Conservation (phyloP, 371 early-diverging fungal genomes). For the Gilbertella persicaria region DNA sequence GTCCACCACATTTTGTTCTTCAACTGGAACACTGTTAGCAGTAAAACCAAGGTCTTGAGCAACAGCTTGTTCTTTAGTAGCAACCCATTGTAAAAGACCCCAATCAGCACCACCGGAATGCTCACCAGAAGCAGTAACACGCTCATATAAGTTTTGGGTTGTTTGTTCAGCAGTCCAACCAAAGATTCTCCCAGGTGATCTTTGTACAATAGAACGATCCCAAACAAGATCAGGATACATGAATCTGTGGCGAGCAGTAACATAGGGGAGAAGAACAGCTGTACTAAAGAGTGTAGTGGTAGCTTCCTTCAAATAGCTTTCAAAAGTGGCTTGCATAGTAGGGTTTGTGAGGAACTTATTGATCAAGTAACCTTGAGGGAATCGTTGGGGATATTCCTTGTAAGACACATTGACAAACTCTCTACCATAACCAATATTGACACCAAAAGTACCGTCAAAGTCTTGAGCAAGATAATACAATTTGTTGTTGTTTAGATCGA, state of each 20-base stretch:
- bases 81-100: conserved; percentile 56
- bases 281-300: conserved; percentile 52
- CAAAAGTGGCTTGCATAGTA: conserved; percentile 34
- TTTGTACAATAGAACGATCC: too few species aligned
- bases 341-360: conserved; percentile 52
- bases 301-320: conserved; percentile 47
- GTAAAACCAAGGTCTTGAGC: not conserved
- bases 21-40: not conserved
- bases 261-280: conserved; percentile 42
- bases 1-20: not conserved
- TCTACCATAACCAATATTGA: conserved; percentile 42
- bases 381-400: conserved; percentile 31
- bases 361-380: conserved; percentile 50
- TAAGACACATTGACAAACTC: conserved; percentile 40
- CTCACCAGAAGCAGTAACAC: conserved; percentile 34
- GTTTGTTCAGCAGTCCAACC: conserved; percentile 51
- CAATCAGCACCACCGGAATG: conserved; percentile 43
- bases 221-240: conserved; percentile 50
- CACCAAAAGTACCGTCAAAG: conserved; percentile 62
- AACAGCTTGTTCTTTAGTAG: conserved; percentile 19
- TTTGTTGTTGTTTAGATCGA: conserved; percentile 28
- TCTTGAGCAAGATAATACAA: conserved; percentile 56
- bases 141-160: conserved; percentile 40
- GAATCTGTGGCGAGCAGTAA: conserved; percentile 51
- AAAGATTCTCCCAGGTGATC: too few species aligned